A percentile compares a stretch with the other conserved stretches of the same genome.
phyloP scores from a whole-genome alignment of 441 rosid species.

The Kokia cookei region DNA sequence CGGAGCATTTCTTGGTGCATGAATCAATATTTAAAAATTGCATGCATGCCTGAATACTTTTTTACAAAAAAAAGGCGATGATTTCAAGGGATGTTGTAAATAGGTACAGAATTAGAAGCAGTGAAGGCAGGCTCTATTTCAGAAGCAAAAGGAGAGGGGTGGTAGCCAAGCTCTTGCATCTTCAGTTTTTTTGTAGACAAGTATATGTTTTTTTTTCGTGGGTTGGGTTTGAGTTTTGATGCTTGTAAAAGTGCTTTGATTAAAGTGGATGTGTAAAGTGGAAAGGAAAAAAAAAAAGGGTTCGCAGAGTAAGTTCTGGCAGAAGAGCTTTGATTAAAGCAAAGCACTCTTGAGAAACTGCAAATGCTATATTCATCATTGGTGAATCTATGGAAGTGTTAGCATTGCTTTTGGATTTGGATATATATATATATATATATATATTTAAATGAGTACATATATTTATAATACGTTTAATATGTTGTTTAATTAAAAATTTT shows the following conservation, averaged over 20 bases:
- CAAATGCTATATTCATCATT: background rate
- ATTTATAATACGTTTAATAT: no score
- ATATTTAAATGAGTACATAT: no score
- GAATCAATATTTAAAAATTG: background rate
- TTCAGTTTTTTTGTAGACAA: background rate
- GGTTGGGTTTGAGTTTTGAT: background rate
- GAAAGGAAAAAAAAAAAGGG: background rate
- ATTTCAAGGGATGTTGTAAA: conserved; percentile 2
- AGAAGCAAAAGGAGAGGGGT: background rate
- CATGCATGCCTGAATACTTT: background rate
- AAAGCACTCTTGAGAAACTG: background rate
- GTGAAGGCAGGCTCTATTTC: background rate
- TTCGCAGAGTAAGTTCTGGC: background rate
- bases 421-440: no score
- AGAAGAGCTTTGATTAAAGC: background rate
- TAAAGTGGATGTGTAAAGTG: background rate
- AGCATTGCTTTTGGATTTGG: no score
- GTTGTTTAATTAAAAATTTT: no score
- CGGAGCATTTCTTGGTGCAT: background rate
- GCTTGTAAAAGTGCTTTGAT: background rate
- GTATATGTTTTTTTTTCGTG: background rate
- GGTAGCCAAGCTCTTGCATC: background rate
- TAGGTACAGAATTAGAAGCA: background rate
- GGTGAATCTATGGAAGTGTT: background rate
- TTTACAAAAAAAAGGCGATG: background rate